Percentiles rank a stretch among this genome's conserved stretches.
Conservation (phyloP, 345 rosid genomes). For the Iberis pinnata region DNA sequence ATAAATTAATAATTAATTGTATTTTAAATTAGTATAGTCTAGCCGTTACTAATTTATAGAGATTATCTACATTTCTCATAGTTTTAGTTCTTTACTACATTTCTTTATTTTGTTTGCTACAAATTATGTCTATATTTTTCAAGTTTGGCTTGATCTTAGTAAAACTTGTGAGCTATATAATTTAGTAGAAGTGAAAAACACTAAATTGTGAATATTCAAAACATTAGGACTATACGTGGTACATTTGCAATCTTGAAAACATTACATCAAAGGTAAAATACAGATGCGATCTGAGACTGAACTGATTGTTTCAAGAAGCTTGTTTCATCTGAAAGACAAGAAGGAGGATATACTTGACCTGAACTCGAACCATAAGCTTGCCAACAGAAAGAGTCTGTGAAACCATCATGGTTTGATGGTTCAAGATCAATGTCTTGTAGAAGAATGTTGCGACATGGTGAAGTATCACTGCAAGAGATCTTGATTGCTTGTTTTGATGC, state of each 20-base stretch:
- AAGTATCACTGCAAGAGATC: conserved; percentile 62
- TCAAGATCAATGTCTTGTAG: conserved; percentile 58
- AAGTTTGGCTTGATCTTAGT: no score
- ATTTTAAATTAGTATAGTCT: no score
- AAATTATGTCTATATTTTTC: no score
- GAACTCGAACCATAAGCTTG: conserved; percentile 59
- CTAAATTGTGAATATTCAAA: not conserved
- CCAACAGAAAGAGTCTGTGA: conserved; percentile 61
- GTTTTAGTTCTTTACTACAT: no score
- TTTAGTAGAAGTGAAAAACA: no score
- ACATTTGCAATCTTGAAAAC: conserved; percentile 2
- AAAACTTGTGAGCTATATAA: no score
- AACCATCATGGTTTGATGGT: conserved; percentile 32
- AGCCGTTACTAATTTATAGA: no score
- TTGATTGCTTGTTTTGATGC: conserved; percentile 65
- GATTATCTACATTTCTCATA: no score
- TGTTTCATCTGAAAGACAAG: conserved; percentile 42
- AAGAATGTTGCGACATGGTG: conserved; percentile 52
- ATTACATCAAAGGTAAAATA: conserved; percentile 28
- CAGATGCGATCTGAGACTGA: conserved; percentile 19
- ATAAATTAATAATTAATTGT: no score
- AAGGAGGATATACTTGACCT: conserved; percentile 50
- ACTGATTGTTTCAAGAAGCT: conserved; percentile 43
- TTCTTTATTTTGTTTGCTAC: no score
- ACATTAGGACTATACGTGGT: not conserved